Base-by-base conservation (phyloP, 2,329 filamentous ascomycete species). In the Penicillium verrucosum region DNA sequence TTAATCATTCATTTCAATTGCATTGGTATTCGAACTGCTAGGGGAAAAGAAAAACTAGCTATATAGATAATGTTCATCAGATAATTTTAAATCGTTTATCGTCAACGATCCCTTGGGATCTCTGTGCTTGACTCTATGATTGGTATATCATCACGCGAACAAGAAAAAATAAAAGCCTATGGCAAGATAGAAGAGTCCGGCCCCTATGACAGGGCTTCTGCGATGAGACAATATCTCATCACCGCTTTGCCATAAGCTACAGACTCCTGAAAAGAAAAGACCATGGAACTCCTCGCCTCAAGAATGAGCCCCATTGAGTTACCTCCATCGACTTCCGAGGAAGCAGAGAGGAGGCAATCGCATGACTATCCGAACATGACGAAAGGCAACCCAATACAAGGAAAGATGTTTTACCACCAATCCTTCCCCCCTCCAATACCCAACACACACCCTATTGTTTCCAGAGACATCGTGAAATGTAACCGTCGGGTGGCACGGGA, bases 261-360 rank as follows among this genome's bases (percentile, higher is more conserved):
- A 77, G 78, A 80, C 75, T 75, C 74, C 62, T 68, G 68, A 29
- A 43, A 43, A 43, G 23, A 69, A 68, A 56, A 62, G 77, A 76
- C 75, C 70, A 73, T 75, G 76, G 80, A 80, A 83, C 89, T 89
- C 89, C 91, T 96, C 92, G 92, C 89, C 84, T 92, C 93, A 89
- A 97, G 91, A 97, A 96, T 97, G 92, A 97, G 93, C 93, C 93
- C 93, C 93, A 96, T 97, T 92, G 92, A 96, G 93, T 97, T 95
- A 96, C 90, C 51, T 40, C 78, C 75, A 73, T 71, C 64, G 54
- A 64, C 63, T 63, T 46, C 55, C 60, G 53, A 59, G 59, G 68
- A 67, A 66, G 64, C 58, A 59, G 44, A 59, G 63, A 37, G 44
- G 60, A 78, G 69, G 89, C 90, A 96, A 97, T 96, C 93, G 92